Evolutionary conservation across 139 green algal species (phyloP).

Genomic region (Medakamo hakoo): DNA sequence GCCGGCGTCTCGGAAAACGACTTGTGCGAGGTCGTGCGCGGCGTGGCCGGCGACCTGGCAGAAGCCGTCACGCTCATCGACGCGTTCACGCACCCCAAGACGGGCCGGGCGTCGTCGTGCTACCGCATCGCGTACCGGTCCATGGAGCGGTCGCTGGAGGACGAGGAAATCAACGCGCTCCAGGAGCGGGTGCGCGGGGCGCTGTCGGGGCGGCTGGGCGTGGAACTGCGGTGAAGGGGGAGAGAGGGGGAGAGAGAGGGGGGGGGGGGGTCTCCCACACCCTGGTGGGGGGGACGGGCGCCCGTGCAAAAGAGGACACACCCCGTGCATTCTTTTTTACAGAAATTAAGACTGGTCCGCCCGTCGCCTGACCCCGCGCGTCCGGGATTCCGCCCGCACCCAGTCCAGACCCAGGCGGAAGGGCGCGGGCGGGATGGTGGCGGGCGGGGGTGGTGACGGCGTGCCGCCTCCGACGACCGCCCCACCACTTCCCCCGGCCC

Average conservation of each 20-base stretch:
- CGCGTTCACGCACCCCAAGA: constrained; percentile 92
- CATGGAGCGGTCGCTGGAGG: constrained; percentile 85
- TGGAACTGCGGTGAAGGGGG: constrained; percentile 46
- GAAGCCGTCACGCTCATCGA: constrained; percentile 95
- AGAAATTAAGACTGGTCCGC: background rate
- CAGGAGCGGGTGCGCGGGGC: constrained; percentile 59
- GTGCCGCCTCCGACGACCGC: constrained; percentile 1
- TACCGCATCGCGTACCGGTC: constrained; percentile 86
- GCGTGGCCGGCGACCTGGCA: constrained; percentile 66
- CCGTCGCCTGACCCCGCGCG: background rate
- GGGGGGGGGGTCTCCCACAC: background rate
- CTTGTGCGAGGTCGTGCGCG: constrained; percentile 82
- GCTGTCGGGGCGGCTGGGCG: constrained; percentile 39
- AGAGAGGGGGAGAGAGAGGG: background rate
- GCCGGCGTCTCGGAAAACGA: constrained; percentile 93
- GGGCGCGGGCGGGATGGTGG: constrained; percentile 11
- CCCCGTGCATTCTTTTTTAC: background rate
- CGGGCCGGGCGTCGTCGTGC: constrained; percentile 72
- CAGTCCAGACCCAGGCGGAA: constrained; percentile 19
- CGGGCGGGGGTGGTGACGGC: no score
- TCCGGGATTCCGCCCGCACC: constrained; percentile 6
- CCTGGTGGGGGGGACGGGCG: background rate
- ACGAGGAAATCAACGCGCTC: constrained; percentile 93
- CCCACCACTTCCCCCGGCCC: constrained; percentile 4
- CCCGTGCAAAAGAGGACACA: no score